Evolutionary conservation across 176 grass and related monocot species (phyloP).

Genomic region (Tillandsia fasciculata): DNA sequence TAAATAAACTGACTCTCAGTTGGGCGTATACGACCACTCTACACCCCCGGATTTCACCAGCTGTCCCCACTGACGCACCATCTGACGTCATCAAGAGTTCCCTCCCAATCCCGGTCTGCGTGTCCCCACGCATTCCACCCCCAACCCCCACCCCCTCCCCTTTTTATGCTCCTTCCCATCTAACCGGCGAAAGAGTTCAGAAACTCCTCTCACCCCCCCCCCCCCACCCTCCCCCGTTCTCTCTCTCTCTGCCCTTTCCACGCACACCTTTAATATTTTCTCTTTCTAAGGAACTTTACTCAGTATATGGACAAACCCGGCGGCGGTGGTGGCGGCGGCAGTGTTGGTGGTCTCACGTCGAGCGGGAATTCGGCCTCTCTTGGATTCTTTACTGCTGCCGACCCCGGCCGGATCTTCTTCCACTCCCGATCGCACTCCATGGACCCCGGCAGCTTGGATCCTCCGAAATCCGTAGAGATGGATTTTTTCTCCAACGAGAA

Average conservation of each 20-base stretch:
- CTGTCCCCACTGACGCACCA: conserved; percentile 51
- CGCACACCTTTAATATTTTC: no score
- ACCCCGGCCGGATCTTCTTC: neutral
- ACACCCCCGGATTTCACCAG: conserved; percentile 16
- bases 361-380: neutral
- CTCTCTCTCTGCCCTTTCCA: neutral
- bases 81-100: conserved; percentile 48
- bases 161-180: conserved; percentile 36
- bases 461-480: conserved; percentile 41
- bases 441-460: neutral
- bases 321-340: neutral
- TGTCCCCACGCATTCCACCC: neutral
- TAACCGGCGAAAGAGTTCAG: conserved; percentile 49
- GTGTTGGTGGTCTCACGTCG: neutral
- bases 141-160: neutral
- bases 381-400: conserved; percentile 15
- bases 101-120: neutral
- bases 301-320: neutral
- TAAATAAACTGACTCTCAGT: no score
- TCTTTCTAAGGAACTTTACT: neutral
- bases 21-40: no score
- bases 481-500: conserved; percentile 94
- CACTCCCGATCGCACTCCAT: neutral
- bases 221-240: neutral
- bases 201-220: conserved; percentile 3